Conservation (phyloP, 2,329 filamentous ascomycete genomes). For the Daldinia sp. region DNA sequence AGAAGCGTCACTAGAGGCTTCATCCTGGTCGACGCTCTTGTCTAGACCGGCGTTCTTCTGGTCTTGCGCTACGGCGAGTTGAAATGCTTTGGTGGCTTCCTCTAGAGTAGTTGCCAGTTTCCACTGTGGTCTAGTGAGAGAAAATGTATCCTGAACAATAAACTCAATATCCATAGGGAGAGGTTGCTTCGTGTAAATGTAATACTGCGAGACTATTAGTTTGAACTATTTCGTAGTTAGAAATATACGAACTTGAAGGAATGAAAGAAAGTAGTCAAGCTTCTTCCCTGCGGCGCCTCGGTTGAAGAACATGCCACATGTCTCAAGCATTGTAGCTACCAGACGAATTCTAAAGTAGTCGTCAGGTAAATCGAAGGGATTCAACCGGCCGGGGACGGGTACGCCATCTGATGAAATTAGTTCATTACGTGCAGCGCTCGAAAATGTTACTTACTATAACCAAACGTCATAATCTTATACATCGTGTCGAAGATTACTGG, state of each 20-base stretch:
- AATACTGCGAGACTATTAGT: conserved; percentile 69
- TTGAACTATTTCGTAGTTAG: not conserved
- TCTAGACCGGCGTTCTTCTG: conserved; percentile 81
- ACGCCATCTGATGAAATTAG: conserved; percentile 67
- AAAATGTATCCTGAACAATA: conserved; percentile 90
- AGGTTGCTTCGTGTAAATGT: conserved; percentile 87
- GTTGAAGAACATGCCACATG: conserved; percentile 95
- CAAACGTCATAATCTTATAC: conserved; percentile 94
- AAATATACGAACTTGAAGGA: conserved; percentile 75
- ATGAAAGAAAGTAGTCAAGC: conserved; percentile 94
- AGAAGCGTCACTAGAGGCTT: conserved; percentile 72
- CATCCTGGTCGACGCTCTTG: conserved; percentile 74
- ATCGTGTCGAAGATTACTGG: conserved; percentile 94
- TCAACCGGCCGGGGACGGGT: conserved; percentile 79
- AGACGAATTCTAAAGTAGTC: conserved; percentile 96
- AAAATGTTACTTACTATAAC: conserved; percentile 67
- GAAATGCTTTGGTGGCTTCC: conserved; percentile 84
- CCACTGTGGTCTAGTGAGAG: conserved; percentile 88
- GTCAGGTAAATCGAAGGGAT: conserved; percentile 84
- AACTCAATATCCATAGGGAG: conserved; percentile 98
- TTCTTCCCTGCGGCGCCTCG: conserved; percentile 95
- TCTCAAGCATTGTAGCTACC: conserved; percentile 88
- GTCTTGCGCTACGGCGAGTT: conserved; percentile 87
- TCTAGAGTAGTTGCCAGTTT: conserved; percentile 82
- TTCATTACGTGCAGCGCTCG: not conserved